Conservation (phyloP, 208 protist species). For the Tritrichomonas foetus region DNA sequence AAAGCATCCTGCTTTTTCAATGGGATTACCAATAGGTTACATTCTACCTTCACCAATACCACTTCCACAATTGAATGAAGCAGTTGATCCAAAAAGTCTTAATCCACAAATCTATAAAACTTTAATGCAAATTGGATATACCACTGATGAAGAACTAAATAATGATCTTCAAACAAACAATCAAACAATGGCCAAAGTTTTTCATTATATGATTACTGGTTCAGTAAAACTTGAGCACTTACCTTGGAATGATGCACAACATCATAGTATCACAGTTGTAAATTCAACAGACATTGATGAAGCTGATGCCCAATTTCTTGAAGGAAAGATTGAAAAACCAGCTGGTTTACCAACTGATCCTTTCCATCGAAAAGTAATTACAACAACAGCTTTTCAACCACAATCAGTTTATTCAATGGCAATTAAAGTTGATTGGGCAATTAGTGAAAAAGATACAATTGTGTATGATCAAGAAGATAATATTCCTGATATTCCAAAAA, state of each 20-base stretch:
- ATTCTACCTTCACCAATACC: neutral
- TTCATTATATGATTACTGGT: neutral
- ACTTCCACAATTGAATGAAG: neutral
- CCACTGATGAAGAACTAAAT: neutral
- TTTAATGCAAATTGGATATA: neutral
- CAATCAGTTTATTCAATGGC: neutral
- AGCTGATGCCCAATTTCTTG: no score
- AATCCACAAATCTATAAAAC: neutral
- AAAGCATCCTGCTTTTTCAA: neutral
- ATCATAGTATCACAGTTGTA: neutral
- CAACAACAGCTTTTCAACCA: no score
- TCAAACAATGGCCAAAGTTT: neutral
- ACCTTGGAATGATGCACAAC: neutral
- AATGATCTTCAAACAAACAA: neutral
- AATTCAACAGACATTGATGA: no score
- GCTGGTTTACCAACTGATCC: no score
- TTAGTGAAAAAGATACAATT: neutral
- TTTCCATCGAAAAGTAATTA: no score
- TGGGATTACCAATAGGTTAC: neutral
- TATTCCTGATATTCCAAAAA: neutral
- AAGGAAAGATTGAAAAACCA: no score
- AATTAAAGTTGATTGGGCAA: neutral
- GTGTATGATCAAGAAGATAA: neutral
- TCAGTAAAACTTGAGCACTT: neutral
- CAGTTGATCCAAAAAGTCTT: neutral